Evolutionary conservation across 2,329 filamentous ascomycete genomes (phyloP).

Genomic region (Exophiala calicioides): DNA sequence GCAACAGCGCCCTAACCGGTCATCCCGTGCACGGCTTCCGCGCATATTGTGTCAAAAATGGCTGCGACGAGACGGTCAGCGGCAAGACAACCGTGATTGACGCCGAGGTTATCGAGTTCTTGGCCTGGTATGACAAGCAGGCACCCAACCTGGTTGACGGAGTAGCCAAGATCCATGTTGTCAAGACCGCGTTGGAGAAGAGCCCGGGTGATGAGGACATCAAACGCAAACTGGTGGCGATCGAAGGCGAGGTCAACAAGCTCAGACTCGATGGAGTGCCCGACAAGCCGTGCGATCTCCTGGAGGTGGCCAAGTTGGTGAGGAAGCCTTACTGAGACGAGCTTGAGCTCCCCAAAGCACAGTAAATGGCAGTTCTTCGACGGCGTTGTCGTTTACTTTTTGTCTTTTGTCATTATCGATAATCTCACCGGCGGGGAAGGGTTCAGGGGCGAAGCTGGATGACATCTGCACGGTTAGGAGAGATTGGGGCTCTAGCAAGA

Average conservation of each 20-base stretch:
- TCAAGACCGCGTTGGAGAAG: conserved; percentile 13
- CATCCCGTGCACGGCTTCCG: conserved; percentile 17
- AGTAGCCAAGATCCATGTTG: conserved; percentile 11
- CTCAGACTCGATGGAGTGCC: neutral
- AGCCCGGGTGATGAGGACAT: conserved; percentile 18
- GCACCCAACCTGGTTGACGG: conserved; percentile 3
- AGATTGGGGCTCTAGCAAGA: too few relatives aligned
- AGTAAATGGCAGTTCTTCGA: too few relatives aligned
- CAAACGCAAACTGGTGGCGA: conserved; percentile 9
- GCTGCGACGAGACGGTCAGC: conserved; percentile 17
- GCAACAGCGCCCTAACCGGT: conserved; percentile 14
- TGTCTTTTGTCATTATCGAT: too few relatives aligned
- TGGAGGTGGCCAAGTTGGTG: conserved; percentile 22
- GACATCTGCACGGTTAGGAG: too few relatives aligned
- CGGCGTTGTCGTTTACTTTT: too few relatives aligned
- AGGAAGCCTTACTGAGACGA: conserved; percentile 25
- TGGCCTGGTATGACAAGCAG: conserved; percentile 26
- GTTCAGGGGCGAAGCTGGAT: too few relatives aligned
- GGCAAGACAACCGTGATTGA: conserved; percentile 25
- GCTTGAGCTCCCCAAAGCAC: too few relatives aligned
- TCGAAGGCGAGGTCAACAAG: conserved; percentile 3
- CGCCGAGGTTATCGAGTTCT: conserved; percentile 20
- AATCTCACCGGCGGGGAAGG: too few relatives aligned
- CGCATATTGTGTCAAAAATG: conserved; percentile 16
- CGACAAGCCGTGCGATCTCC: conserved; percentile 10